Conservation (phyloP, 83 land plant species). For the Picea engelmannii region DNA sequence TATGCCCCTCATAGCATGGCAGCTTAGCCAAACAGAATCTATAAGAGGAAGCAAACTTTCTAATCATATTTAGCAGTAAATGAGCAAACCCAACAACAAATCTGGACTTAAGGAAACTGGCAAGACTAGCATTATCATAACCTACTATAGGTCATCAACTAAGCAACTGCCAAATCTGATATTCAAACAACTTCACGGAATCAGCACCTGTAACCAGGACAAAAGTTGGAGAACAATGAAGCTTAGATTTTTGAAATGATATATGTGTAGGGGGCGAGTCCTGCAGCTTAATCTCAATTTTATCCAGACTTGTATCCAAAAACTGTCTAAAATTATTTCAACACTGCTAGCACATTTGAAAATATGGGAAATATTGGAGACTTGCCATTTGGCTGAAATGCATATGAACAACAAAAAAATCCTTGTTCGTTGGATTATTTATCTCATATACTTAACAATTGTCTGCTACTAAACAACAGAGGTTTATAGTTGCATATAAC, state of each 20-base stretch:
- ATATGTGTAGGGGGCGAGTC: not conserved
- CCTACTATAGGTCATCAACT: not conserved
- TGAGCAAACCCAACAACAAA: slow-evolving; percentile 3
- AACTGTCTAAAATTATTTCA: no score
- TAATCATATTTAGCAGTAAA: not conserved
- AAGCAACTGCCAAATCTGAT: not conserved
- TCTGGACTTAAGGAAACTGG: not conserved
- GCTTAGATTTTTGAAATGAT: not conserved
- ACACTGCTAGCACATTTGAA: not conserved
- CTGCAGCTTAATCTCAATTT: no score
- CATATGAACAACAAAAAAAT: no score
- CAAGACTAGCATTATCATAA: not conserved
- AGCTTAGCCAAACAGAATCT: no score
- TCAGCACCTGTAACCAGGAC: not conserved
- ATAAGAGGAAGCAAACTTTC: not conserved
- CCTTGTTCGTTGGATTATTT: no score
- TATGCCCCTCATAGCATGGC: no score
- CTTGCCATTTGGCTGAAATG: no score
- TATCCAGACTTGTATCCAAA: no score
- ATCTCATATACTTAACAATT: no score
- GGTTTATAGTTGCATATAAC: no score
- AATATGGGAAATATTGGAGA: not conserved
- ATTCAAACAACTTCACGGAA: not conserved
- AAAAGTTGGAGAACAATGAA: no score
- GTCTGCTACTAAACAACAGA: no score